Conservation (phyloP, 2,329 filamentous ascomycete genomes). For the Colletotrichum gigasporum region DNA sequence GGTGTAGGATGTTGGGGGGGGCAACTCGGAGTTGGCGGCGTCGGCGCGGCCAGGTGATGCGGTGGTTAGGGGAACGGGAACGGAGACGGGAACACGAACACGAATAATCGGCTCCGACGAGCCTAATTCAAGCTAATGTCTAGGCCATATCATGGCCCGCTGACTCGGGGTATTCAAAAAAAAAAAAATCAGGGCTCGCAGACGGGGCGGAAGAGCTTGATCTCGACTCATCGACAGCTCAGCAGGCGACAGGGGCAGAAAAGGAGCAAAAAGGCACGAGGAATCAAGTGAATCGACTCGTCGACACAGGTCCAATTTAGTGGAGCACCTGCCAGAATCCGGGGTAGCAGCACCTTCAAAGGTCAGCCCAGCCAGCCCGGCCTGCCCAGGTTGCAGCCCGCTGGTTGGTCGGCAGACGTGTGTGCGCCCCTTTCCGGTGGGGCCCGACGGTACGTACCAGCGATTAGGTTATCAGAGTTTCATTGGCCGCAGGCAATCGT, state of each 20-base stretch:
- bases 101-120: conserved; percentile 29
- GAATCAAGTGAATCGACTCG: conserved; percentile 9
- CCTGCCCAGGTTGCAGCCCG: neutral
- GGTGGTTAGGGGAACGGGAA: conserved; percentile 3
- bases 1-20: neutral
- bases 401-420: too few species aligned
- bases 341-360: conserved; percentile 28
- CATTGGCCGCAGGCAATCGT: neutral
- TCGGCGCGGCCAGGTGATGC: conserved; percentile 1
- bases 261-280: conserved; percentile 22
- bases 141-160: conserved; percentile 30
- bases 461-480: conserved; percentile 25
- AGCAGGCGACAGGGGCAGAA: conserved; percentile 18
- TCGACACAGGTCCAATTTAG: conserved; percentile 15
- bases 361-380: neutral
- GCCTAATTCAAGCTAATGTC: conserved; percentile 24
- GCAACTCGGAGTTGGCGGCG: neutral
- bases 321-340: conserved; percentile 23
- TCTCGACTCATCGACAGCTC: conserved; percentile 12
- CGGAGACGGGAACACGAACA: too few species aligned
- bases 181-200: neutral
- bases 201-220: conserved; percentile 17
- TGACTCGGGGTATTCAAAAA: neutral
- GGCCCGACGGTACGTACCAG: neutral
- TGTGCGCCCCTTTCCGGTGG: too few species aligned